phyloP scores from a whole-genome alignment of 441 rosid species.

The Brassica hybrid region DNA sequence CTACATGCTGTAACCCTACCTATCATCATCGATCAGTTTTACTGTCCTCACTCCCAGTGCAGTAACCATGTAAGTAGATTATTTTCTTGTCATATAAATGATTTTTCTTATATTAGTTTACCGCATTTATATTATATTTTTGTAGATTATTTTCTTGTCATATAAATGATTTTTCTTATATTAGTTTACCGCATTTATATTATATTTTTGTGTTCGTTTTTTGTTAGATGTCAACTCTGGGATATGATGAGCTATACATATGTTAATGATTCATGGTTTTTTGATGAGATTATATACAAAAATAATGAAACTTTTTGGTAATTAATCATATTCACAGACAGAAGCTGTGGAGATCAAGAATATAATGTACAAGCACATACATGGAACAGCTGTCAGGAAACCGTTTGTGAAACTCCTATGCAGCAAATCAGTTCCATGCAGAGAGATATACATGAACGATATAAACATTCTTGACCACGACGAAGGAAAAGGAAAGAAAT shows the following conservation, averaged over 20 bases:
- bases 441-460: constrained; percentile 41
- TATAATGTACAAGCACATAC: constrained; percentile 36
- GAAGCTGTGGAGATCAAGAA: constrained; percentile 49
- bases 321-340: constrained; percentile 35
- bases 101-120: neutral
- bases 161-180: neutral
- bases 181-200: neutral
- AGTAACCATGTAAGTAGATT: constrained; percentile 32
- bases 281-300: neutral
- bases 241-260: too few species aligned
- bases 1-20: constrained; percentile 38
- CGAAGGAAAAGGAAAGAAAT: neutral
- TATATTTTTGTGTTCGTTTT: neutral
- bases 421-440: constrained; percentile 49
- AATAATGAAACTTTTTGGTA: neutral
- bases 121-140: neutral
- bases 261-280: too few species aligned
- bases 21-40: constrained; percentile 52
- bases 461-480: constrained; percentile 24
- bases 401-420: constrained; percentile 43
- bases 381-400: constrained; percentile 43
- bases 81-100: neutral
- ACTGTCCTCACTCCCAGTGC: constrained; percentile 46
- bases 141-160: neutral
- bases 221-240: too few species aligned